Percentiles rank a stretch among this genome's conserved stretches.
Evolutionary conservation across 305 asterid genomes (phyloP).

Genomic region (Lippia alba): DNA sequence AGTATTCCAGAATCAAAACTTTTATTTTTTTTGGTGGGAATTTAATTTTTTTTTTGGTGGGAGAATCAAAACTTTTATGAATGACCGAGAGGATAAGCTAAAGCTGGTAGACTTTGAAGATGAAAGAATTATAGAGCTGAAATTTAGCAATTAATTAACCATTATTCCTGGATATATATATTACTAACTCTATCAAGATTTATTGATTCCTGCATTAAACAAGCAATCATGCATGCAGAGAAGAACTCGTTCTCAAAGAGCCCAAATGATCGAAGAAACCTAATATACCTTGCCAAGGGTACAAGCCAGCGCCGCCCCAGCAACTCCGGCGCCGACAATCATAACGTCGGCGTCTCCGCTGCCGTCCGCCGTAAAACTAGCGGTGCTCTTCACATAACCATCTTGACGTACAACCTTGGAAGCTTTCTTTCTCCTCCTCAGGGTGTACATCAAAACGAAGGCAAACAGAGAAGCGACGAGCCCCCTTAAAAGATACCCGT

Average conservation of each 20-base stretch:
- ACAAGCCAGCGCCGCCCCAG: slow-evolving; percentile 74
- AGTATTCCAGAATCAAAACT: no score
- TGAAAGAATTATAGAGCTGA: no score
- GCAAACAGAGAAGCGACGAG: slow-evolving; percentile 55
- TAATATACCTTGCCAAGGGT: slow-evolving; percentile 61
- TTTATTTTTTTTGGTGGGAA: no score
- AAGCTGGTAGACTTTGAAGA: no score
- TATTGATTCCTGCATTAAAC: neutral
- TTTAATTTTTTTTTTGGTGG: no score
- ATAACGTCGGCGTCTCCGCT: slow-evolving; percentile 52
- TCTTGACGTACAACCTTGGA: slow-evolving; percentile 33
- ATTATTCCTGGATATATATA: neutral
- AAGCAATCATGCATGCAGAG: no score
- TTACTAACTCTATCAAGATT: no score
- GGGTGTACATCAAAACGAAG: slow-evolving; percentile 47
- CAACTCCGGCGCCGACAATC: slow-evolving; percentile 84
- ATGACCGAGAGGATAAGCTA: no score
- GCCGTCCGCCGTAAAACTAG: slow-evolving; percentile 22
- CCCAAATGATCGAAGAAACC: neutral
- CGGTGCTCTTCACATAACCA: slow-evolving; percentile 27
- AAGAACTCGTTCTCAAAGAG: no score
- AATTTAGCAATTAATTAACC: no score
- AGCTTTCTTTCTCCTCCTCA: slow-evolving; percentile 38
- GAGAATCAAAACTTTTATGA: no score
- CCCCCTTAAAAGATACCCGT: slow-evolving; percentile 17